Evolutionary conservation across 2,329 filamentous ascomycete species (phyloP).

Genomic region (Colletotrichum costaricense): DNA sequence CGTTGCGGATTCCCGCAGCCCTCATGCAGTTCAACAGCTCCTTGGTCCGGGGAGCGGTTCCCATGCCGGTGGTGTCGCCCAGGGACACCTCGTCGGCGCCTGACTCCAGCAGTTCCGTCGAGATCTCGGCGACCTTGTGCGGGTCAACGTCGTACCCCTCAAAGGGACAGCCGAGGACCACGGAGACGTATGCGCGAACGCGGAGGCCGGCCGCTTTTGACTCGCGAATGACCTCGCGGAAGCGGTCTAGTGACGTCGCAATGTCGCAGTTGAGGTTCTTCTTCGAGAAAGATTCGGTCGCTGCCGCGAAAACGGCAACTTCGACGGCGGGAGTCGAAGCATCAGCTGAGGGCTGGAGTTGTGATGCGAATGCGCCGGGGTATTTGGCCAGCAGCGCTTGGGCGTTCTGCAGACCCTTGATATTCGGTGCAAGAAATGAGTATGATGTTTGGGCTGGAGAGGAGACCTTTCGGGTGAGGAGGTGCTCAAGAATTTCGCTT

Average conservation of each 20-base stretch:
- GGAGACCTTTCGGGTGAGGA: constrained; percentile 68
- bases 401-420: constrained; percentile 76
- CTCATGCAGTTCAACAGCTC: constrained; percentile 73
- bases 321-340: constrained; percentile 66
- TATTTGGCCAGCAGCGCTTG: constrained; percentile 60
- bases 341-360: constrained; percentile 56
- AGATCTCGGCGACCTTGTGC: constrained; percentile 72
- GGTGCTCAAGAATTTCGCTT: constrained; percentile 76
- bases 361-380: constrained; percentile 61
- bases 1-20: constrained; percentile 74
- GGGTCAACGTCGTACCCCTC: constrained; percentile 74
- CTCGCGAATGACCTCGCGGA: constrained; percentile 75
- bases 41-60: constrained; percentile 78
- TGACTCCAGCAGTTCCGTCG: constrained; percentile 79
- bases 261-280: constrained; percentile 88
- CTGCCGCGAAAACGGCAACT: constrained; percentile 83
- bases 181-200: constrained; percentile 84
- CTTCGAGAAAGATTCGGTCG: constrained; percentile 83
- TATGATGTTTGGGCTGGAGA: constrained; percentile 73
- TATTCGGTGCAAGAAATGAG: constrained; percentile 84
- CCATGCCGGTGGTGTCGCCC: constrained; percentile 92
- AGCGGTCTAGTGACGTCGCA: constrained; percentile 76
- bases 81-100: constrained; percentile 92
- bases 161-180: constrained; percentile 84
- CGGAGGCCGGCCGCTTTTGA: constrained; percentile 74